A percentile compares a stretch with the other conserved stretches of the same genome.
These are phyloP conservation scores for Neospermospora avenae DNA, from an alignment of 2,329 filamentous ascomycete genomes.

Conservation along the genomic window DNA sequence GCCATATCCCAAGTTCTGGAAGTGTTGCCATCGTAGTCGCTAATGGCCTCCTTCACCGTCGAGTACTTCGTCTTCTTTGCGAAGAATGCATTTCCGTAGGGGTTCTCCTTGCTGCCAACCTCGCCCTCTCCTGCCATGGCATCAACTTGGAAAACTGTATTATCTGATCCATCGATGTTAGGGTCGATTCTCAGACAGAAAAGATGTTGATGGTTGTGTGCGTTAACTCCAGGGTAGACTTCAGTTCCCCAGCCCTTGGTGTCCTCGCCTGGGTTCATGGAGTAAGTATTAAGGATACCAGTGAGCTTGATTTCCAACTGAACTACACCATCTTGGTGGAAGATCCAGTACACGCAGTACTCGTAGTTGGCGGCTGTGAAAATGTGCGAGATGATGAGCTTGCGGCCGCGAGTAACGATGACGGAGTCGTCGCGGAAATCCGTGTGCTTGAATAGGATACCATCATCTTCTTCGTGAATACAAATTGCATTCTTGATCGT, in stretches of 20 bases:
- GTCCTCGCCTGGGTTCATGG: slow-evolving; percentile 76
- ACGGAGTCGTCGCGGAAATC: slow-evolving; percentile 89
- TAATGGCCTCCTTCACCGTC: slow-evolving; percentile 64
- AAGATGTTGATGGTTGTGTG: slow-evolving; percentile 93
- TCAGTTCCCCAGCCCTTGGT: slow-evolving; percentile 86
- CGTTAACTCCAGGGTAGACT: slow-evolving; percentile 86
- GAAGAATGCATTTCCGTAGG: slow-evolving; percentile 87
- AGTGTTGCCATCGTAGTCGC: slow-evolving; percentile 78
- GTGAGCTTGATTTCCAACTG: slow-evolving; percentile 91
- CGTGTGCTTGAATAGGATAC: slow-evolving; percentile 90
- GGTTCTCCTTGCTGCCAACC: slow-evolving; percentile 78
- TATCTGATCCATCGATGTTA: slow-evolving; percentile 80
- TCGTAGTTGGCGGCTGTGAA: slow-evolving; percentile 97
- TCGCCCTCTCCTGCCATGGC: slow-evolving; percentile 67
- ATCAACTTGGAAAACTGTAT: slow-evolving; percentile 83
- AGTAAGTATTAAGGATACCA: slow-evolving; percentile 88
- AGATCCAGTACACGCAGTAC: slow-evolving; percentile 84
- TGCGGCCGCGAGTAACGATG: slow-evolving; percentile 81
- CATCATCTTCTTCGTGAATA: slow-evolving; percentile 90
- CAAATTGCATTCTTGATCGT: slow-evolving; percentile 93
- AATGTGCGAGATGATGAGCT: slow-evolving; percentile 84
- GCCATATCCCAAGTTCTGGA: slow-evolving; percentile 87
- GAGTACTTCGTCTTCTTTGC: slow-evolving; percentile 77
- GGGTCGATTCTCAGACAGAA: slow-evolving; percentile 88
- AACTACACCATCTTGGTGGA: slow-evolving; percentile 88